These are phyloP conservation scores for Erythrophleum fordii DNA, from an alignment of 306 rosid genomes.

Conservation along the genomic window DNA sequence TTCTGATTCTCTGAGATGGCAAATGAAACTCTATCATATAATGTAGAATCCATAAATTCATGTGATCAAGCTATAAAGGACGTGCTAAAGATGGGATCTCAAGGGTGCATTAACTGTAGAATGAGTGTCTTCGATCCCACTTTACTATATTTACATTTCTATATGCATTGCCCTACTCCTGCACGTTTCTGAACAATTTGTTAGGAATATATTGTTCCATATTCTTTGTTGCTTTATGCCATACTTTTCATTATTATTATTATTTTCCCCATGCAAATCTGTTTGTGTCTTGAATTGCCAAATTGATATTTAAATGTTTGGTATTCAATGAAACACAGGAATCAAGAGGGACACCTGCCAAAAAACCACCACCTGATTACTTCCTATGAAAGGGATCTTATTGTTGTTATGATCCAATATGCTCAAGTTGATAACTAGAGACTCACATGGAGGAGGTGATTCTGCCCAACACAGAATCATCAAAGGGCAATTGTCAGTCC, in stretches of 20 bases:
- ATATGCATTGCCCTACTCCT: not conserved
- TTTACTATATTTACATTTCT: not conserved
- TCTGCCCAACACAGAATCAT: conserved; percentile 18
- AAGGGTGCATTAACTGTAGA: not conserved
- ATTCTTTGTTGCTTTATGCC: not conserved
- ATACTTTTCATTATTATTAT: not conserved
- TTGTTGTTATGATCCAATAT: conserved; percentile 31
- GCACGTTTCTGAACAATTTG: not conserved
- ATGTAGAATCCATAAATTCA: conserved; percentile 21
- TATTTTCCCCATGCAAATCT: not conserved
- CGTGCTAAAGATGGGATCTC: not conserved
- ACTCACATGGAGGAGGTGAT: conserved; percentile 40
- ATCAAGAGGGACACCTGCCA: conserved; percentile 88
- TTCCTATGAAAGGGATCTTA: conserved; percentile 58
- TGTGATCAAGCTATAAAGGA: not conserved
- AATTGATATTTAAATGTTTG: not conserved
- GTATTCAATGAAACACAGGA: conserved; percentile 57
- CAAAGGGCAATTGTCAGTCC: conserved; percentile 34
- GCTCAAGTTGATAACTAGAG: conserved; percentile 51
- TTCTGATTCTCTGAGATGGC: conserved; percentile 30
- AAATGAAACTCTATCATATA: not conserved
- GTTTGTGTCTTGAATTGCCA: not conserved
- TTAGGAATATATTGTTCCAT: not conserved
- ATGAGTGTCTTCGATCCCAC: not conserved
- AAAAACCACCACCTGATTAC: conserved; percentile 98